A percentile compares a stretch with the other conserved stretches of the same genome.
phyloP scores from a whole-genome alignment of 2,329 filamentous ascomycete genomes.

The Xylaria sp. region DNA sequence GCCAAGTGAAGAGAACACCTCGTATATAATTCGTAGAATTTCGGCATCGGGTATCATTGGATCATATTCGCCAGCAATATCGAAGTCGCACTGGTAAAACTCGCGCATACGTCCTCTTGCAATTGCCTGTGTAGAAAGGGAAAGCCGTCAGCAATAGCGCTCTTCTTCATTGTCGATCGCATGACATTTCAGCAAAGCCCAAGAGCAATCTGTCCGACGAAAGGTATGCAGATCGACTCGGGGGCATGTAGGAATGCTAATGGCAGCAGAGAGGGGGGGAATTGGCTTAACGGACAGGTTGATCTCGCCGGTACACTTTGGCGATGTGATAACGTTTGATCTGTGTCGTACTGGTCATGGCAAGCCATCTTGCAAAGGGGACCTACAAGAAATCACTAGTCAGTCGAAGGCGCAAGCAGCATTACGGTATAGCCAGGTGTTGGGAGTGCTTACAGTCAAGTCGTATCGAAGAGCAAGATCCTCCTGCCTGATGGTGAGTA shows the following conservation, averaged over 20 bases:
- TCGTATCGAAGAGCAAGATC: constrained; percentile 85
- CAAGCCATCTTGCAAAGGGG: constrained; percentile 80
- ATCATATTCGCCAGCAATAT: constrained; percentile 78
- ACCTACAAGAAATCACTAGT: constrained; percentile 49
- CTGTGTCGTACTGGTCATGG: constrained; percentile 76
- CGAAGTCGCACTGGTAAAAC: constrained; percentile 85
- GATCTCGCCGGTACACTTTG: constrained; percentile 82
- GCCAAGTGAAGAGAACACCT: constrained; percentile 77
- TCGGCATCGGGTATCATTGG: constrained; percentile 81
- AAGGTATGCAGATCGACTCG: background rate
- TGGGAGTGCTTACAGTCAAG: constrained; percentile 64
- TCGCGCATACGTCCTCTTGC: constrained; percentile 82
- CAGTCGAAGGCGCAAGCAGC: background rate
- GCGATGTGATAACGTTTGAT: constrained; percentile 84
- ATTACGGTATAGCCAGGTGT: background rate
- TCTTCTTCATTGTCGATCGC: background rate
- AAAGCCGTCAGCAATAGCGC: constrained; percentile 14
- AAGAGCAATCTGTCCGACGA: background rate
- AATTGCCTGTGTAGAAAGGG: constrained; percentile 57
- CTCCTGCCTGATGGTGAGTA: constrained; percentile 57
- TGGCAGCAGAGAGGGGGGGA: background rate
- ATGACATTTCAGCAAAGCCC: background rate
- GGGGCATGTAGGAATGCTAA: background rate
- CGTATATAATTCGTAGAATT: constrained; percentile 74
- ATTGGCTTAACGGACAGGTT: constrained; percentile 62